Evolutionary conservation across 2,329 filamentous ascomycete species (phyloP), one percentile per base, ranked within the genome.

Genomic region (Botrytis medusae): DNA sequence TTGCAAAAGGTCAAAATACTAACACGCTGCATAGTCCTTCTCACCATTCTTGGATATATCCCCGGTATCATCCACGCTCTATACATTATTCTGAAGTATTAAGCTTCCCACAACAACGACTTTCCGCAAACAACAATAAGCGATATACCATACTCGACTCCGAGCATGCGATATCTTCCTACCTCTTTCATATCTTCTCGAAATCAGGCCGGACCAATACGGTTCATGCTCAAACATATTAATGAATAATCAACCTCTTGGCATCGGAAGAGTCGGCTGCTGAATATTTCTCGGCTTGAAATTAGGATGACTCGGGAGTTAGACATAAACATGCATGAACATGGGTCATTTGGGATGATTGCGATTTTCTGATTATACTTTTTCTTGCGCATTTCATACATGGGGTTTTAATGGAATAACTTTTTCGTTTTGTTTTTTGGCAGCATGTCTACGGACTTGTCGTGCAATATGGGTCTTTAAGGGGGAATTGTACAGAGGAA

Each of bases 11-110:
- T 59, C 16, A 34, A 40, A 32, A 25, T 57, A 9, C 48, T 68
- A 57, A 68, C 48, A 42, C n/a, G 25, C 5, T 14, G 10, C 25
- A 42, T 10, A 68, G 65, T 71, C 22, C 61, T 73, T 25, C 69
- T 73, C 29, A 73, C 72, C 20, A 73, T 73, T 51, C 72, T 73
- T 73, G 72, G 72, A 40, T 72, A 71, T 37, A 71, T 74, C 32
- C 74, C 72, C 37, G 72, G 74, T 65, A 74, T 75, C 60, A 75
- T 75, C 18, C 74, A 75, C 69, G 74, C 74, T 20, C 42, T 75
- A 22, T 75, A 75, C 42, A 95, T 97, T 81, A 96, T 97, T 79
- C 87, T 95, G 80, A 96, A 95, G 85, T 95, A 94, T 83, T 96
- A 93, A 83, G 32, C 59, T 42, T 57, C 32, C 37, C 51, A 37